phyloP scores from a whole-genome alignment of 2,329 filamentous ascomycete genomes.

The Tothia fuscella region DNA sequence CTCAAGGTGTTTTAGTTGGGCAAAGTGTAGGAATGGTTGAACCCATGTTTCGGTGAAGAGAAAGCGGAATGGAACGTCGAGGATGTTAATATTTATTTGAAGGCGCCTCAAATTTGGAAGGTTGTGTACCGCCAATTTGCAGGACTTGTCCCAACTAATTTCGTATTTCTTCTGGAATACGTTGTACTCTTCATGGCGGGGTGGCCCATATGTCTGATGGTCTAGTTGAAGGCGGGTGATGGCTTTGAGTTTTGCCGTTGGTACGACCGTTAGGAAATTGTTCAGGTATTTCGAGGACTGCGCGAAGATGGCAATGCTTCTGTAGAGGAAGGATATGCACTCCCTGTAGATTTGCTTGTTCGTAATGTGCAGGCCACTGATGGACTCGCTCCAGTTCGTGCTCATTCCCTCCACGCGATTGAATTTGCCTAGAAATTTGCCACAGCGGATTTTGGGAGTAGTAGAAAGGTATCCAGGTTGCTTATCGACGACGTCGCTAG shows the following conservation, averaged over 20 bases:
- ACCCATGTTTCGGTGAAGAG: not conserved
- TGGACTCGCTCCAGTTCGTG: not conserved
- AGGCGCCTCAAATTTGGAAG: not conserved
- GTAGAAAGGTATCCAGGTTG: not conserved
- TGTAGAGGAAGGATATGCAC: not conserved
- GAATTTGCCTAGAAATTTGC: not conserved
- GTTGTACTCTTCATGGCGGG: not conserved
- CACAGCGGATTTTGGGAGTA: not conserved
- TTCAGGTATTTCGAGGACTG: not conserved
- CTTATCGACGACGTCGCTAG: not conserved
- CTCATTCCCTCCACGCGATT: not conserved
- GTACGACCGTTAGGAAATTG: not conserved
- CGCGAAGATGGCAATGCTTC: not conserved
- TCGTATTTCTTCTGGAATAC: not conserved
- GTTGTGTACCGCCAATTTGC: not conserved
- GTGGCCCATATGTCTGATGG: constrained; percentile 1
- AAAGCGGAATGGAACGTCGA: constrained; percentile 4
- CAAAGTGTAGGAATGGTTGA: not conserved
- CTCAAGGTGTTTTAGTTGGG: not conserved
- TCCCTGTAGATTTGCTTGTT: not conserved
- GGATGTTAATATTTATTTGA: not conserved
- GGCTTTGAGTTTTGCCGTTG: not conserved
- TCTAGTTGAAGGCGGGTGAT: constrained; percentile 1
- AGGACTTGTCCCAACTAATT: not conserved
- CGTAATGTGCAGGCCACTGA: constrained; percentile 1